Base-by-base conservation (phyloP, 2,329 filamentous ascomycete genomes). In the Colletotrichum chlorophyti region DNA sequence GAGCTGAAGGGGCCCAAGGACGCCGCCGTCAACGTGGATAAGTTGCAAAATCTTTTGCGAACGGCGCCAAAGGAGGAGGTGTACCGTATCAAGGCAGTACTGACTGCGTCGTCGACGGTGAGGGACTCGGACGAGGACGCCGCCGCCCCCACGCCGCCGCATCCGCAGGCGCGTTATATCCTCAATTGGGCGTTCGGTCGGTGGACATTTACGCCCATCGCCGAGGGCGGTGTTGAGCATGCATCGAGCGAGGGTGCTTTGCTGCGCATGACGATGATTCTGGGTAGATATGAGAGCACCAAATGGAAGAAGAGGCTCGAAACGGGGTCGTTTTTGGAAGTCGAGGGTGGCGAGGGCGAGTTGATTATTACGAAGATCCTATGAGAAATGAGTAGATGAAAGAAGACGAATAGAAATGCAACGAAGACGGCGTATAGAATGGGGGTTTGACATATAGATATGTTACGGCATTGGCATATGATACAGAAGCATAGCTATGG, bases 171-270 rank as follows among this genome's bases (percentile, higher is more conserved):
- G 3, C 81, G 91, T 53, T 97, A 95, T 70, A 97, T 99, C 40
- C 83, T 99, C 59, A 99, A 99, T 72, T 99, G 95, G 95, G 95
- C 95, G 0, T 99, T 99, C 75, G 93, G 93, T 1, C 84, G 95
- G 26, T 99, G 95, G 94, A 96, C 87, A 0, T 97, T 94, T 69
- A 96, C 93, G 2, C 80, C 84, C 5, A 68, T 82, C 4, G 68
- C 71, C 0, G 70, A 71, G 7, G 68, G 69, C 1, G 69, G 70
- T 2, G 69, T 68, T 9, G 83, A 88, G 70, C 83, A 87, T 69
- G 71, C 79, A 63, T 80, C 85, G 31, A 83, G 83, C 66, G 74
- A 79, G 31, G 77, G 88, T 42, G 72, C 80, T 1, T 74, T 81
- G 14, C 72, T 92, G 63, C 81, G 90, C 50, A 89, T 93, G 85